Evolutionary conservation across 371 early-diverging fungal species (phyloP).

Genomic region (Chytridiales sp.): DNA sequence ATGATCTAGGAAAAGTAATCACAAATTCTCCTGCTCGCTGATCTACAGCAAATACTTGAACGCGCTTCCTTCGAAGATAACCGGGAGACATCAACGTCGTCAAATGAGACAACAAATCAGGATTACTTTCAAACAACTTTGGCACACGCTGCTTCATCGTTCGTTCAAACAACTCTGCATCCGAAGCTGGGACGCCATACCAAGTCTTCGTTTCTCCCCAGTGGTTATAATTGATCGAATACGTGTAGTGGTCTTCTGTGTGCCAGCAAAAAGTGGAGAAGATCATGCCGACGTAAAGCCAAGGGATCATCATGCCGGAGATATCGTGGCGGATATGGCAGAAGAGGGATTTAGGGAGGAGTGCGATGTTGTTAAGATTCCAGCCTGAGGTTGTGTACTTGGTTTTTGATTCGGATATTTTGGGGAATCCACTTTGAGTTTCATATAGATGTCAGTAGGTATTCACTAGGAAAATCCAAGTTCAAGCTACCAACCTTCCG

Average conservation of each 20-base stretch:
- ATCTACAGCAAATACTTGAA: slow-evolving; percentile 76
- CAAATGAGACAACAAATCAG: slow-evolving; percentile 89
- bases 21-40: slow-evolving; percentile 94
- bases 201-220: slow-evolving; percentile 95
- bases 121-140: slow-evolving; percentile 86
- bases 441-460: slow-evolving; percentile 16
- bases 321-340: slow-evolving; percentile 86
- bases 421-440: slow-evolving; percentile 68
- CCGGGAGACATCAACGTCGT: slow-evolving; percentile 89
- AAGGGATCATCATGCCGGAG: slow-evolving; percentile 94
- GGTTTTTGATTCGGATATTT: slow-evolving; percentile 53
- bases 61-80: slow-evolving; percentile 68
- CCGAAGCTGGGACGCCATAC: slow-evolving; percentile 91
- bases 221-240: slow-evolving; percentile 94
- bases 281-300: slow-evolving; percentile 96
- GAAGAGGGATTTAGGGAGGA: slow-evolving; percentile 76
- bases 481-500: slow-evolving; percentile 70
- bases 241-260: slow-evolving; percentile 94
- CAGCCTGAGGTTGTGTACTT: slow-evolving; percentile 67
- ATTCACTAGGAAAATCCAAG: slow-evolving; percentile 1
- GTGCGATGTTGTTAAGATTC: slow-evolving; percentile 88
- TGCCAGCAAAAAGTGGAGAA: slow-evolving; percentile 98
- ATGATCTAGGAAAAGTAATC: slow-evolving; percentile 92
- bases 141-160: slow-evolving; percentile 80
- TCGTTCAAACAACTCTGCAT: slow-evolving; percentile 80